Evolutionary conservation across 2,329 filamentous ascomycete genomes (phyloP).

Genomic region (Phialophora expanda): DNA sequence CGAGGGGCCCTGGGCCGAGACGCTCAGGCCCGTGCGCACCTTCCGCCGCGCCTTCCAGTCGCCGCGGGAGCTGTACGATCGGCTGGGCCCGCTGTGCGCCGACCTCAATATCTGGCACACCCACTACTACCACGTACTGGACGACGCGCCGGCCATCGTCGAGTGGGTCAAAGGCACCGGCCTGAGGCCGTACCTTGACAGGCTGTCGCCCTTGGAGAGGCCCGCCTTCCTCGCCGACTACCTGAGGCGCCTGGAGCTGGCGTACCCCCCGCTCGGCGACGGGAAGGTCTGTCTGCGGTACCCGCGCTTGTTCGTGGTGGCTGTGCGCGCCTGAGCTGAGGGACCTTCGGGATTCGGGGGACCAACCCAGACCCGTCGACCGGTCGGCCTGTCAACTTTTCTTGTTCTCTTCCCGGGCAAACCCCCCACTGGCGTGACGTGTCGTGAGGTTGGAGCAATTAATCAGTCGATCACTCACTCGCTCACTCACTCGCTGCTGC

Average conservation of each 20-base stretch:
- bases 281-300: slow-evolving; percentile 62
- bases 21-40: slow-evolving; percentile 43
- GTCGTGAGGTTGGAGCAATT: too few species aligned
- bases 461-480: neutral
- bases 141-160: slow-evolving; percentile 57
- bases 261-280: slow-evolving; percentile 55
- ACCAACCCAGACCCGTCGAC: too few species aligned
- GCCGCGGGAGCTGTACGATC: slow-evolving; percentile 56
- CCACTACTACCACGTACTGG: slow-evolving; percentile 59
- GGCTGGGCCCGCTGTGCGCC: slow-evolving; percentile 51
- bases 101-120: slow-evolving; percentile 61
- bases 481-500: too few species aligned
- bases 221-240: slow-evolving; percentile 57
- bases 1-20: slow-evolving; percentile 48
- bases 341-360: neutral
- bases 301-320: slow-evolving; percentile 63
- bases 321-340: slow-evolving; percentile 35
- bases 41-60: slow-evolving; percentile 58
- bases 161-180: slow-evolving; percentile 67
- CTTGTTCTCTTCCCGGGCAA: too few species aligned
- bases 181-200: slow-evolving; percentile 60
- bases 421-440: too few species aligned
- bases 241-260: slow-evolving; percentile 49
- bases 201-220: slow-evolving; percentile 50
- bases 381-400: too few species aligned